A percentile compares a stretch with the other conserved stretches of the same genome.
phyloP scores from a whole-genome alignment of 495 filamentous ascomycete species.

The Penicillium fimorum region DNA sequence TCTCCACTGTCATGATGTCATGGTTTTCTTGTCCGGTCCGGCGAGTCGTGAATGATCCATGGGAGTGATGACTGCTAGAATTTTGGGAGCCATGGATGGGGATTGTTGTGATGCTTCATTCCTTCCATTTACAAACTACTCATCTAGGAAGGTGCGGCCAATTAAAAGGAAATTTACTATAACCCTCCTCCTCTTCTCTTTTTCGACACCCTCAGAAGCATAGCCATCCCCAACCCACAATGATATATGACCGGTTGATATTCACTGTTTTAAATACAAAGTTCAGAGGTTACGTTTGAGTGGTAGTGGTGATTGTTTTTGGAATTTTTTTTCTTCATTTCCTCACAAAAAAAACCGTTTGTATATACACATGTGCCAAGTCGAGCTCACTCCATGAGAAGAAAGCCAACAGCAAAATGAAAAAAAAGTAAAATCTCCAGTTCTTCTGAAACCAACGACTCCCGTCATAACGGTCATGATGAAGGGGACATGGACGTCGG shows the following conservation, averaged over 20 bases:
- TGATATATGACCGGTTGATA: neutral
- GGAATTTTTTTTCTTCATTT: slow-evolving; percentile 22
- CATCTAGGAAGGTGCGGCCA: too few relatives aligned
- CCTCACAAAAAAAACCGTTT: slow-evolving; percentile 6
- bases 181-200: too few relatives aligned
- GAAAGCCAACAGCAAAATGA: slow-evolving; percentile 7
- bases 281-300: neutral
- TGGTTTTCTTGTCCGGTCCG: neutral
- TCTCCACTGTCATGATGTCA: slow-evolving; percentile 9
- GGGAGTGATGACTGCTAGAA: neutral
- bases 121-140: too few relatives aligned
- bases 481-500: slow-evolving; percentile 13
- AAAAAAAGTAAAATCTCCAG: slow-evolving; percentile 13
- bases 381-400: neutral
- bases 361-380: slow-evolving; percentile 21
- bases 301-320: slow-evolving; percentile 4
- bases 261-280: neutral
- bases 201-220: too few relatives aligned
- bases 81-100: neutral
- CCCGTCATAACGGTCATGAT: slow-evolving; percentile 31
- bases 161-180: too few relatives aligned
- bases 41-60: too few relatives aligned
- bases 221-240: too few relatives aligned
- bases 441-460: slow-evolving; percentile 16
- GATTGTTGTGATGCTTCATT: neutral